Evolutionary conservation across 345 rosid genomes (phyloP).

Genomic region (Camelina neglecta): DNA sequence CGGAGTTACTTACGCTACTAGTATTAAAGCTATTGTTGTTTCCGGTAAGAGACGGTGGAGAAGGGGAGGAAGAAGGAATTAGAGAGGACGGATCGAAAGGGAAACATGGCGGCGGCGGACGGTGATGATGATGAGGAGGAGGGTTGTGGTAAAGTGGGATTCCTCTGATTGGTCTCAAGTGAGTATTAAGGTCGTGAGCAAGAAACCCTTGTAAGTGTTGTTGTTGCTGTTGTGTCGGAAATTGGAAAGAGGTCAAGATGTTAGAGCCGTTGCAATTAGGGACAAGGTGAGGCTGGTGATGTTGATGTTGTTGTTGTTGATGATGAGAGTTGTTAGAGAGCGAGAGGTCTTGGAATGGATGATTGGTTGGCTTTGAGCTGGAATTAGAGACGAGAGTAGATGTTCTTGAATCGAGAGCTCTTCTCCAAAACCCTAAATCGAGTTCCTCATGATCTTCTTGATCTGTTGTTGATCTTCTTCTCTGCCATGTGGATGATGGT

Average conservation of each 20-base stretch:
- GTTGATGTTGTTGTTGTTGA: constrained; percentile 21
- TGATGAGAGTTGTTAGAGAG: constrained; percentile 57
- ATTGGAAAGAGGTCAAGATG: constrained; percentile 45
- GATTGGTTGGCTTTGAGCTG: constrained; percentile 43
- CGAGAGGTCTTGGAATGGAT: constrained; percentile 59
- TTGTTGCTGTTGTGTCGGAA: constrained; percentile 33
- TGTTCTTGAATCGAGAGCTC: constrained; percentile 53
- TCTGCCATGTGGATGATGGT: constrained; percentile 58
- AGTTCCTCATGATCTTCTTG: constrained; percentile 41
- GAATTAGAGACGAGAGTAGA: constrained; percentile 55
- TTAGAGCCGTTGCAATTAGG: constrained; percentile 45
- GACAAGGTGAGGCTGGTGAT: constrained; percentile 36
- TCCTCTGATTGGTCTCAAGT: constrained; percentile 93
- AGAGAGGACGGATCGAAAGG: constrained; percentile 59
- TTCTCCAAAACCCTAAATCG: constrained; percentile 51
- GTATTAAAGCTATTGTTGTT: constrained; percentile 31
- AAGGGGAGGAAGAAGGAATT: constrained; percentile 52
- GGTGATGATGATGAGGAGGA: constrained; percentile 44
- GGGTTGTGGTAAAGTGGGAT: constrained; percentile 95
- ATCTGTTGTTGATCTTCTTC: constrained; percentile 53
- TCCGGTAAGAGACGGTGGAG: constrained; percentile 43
- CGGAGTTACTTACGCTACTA: constrained; percentile 40
- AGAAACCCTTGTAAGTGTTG: constrained; percentile 47
- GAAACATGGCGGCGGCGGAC: constrained; percentile 44
- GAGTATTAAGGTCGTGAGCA: constrained; percentile 64